Evolutionary conservation across 257 asterid genomes (phyloP).

Genomic region (Nyctanthes arbortristis): DNA sequence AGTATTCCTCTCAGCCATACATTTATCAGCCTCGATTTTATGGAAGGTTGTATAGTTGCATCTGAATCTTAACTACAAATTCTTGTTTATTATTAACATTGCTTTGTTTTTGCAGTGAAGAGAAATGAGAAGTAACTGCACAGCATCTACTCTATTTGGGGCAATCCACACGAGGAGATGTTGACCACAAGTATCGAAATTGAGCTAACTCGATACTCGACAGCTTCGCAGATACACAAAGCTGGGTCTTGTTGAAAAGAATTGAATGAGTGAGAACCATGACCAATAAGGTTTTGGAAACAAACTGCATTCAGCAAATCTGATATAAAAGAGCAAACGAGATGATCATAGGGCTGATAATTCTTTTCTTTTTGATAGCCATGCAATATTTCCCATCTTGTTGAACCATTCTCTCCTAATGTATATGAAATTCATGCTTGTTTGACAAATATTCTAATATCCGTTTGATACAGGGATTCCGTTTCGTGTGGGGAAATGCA

Average conservation of each 20-base stretch:
- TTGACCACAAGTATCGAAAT: not conserved
- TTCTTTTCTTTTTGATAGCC: not conserved
- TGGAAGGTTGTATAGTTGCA: too few species aligned
- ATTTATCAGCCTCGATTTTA: not conserved
- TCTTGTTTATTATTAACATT: conserved; percentile 2
- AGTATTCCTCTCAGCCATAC: not conserved
- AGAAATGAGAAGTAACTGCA: conserved; percentile 33
- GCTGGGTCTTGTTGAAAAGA: not conserved
- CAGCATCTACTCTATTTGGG: not conserved
- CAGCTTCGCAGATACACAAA: not conserved
- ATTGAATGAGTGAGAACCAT: conserved; percentile 9
- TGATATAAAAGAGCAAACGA: not conserved
- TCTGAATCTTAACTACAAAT: not conserved
- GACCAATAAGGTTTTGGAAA: not conserved
- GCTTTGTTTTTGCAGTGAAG: conserved; percentile 32
- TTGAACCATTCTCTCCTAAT: too few species aligned
- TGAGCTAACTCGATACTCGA: not conserved
- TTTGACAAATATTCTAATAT: not conserved
- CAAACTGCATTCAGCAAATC: not conserved
- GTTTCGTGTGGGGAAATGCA: not conserved
- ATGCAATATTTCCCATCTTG: too few species aligned
- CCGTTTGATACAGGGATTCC: too few species aligned
- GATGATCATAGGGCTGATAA: conserved; percentile 3
- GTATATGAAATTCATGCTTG: not conserved
- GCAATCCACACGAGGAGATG: not conserved